Evolutionary conservation across 192 early-diverging fungal species (phyloP).

Genomic region (Coemansia sp.): DNA sequence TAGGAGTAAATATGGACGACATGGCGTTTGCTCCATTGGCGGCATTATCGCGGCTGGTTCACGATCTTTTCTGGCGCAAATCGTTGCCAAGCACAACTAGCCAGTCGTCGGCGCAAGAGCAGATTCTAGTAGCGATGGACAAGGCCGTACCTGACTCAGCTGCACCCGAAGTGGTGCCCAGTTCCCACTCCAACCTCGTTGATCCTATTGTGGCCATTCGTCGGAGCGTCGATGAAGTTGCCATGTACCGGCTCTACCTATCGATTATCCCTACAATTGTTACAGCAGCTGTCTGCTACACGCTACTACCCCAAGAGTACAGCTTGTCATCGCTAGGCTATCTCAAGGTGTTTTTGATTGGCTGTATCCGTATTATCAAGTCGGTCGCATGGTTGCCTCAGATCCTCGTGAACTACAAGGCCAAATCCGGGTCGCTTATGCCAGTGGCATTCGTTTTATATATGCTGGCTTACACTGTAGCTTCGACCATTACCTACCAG

Average conservation of each 20-base stretch:
- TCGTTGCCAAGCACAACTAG: background rate
- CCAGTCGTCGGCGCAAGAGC: background rate
- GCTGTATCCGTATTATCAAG: background rate
- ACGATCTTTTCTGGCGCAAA: background rate
- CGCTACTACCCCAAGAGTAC: too few relatives aligned
- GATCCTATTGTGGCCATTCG: constrained; percentile 7
- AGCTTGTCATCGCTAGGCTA: too few relatives aligned
- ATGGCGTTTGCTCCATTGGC: background rate
- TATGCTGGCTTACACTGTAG: background rate
- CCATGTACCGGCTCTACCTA: constrained; percentile 8
- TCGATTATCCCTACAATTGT: background rate
- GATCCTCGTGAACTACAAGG: constrained; percentile 3
- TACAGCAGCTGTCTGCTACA: background rate
- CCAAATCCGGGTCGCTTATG: background rate
- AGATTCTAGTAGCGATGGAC: background rate
- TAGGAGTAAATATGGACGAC: background rate
- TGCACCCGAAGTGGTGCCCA: background rate
- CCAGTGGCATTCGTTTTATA: background rate
- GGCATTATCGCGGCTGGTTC: background rate
- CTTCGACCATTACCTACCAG: background rate
- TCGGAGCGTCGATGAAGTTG: constrained; percentile 6
- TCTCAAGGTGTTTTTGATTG: too few relatives aligned
- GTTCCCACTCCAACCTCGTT: background rate
- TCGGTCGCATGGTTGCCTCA: constrained; percentile 9
- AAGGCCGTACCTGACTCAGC: background rate